These are phyloP conservation scores for Aspergillus niger DNA, from an alignment of 2,329 filamentous ascomycete genomes.

Conservation along the genomic window DNA sequence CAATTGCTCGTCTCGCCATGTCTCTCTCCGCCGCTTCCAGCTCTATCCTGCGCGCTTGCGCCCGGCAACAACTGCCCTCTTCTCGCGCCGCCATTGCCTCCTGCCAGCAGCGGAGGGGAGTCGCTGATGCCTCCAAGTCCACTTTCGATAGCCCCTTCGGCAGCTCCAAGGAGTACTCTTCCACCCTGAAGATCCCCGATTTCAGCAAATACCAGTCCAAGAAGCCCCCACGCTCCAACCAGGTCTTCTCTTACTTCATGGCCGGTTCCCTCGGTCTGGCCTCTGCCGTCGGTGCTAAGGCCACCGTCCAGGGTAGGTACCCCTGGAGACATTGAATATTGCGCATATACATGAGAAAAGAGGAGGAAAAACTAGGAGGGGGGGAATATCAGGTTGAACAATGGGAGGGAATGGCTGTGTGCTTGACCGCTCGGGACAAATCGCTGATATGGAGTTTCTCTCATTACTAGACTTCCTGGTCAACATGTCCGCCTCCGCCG, in stretches of 20 bases:
- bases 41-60: slow-evolving; percentile 64
- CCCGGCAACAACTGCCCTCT: slow-evolving; percentile 50
- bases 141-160: slow-evolving; percentile 60
- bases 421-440: slow-evolving; percentile 8
- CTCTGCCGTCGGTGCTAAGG: slow-evolving; percentile 91
- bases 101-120: slow-evolving; percentile 45
- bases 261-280: slow-evolving; percentile 92
- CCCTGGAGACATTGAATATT: slow-evolving; percentile 13
- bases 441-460: slow-evolving; percentile 31
- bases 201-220: slow-evolving; percentile 85
- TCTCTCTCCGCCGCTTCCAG: slow-evolving; percentile 67
- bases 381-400: not conserved
- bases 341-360: not conserved
- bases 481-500: slow-evolving; percentile 99
- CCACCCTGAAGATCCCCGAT: slow-evolving; percentile 76
- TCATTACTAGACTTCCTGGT: slow-evolving; percentile 83
- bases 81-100: slow-evolving; percentile 44
- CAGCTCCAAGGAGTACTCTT: slow-evolving; percentile 42
- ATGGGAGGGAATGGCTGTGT: slow-evolving; percentile 8
- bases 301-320: slow-evolving; percentile 89
- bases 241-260: slow-evolving; percentile 97
- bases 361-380: slow-evolving; percentile 1
- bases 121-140: slow-evolving; percentile 41
- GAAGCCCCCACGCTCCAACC: slow-evolving; percentile 69
- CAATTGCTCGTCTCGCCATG: slow-evolving; percentile 40